These are phyloP conservation scores for Kodamaea plutei DNA, from an alignment of 1,139 yeast species.

Conservation along the genomic window DNA sequence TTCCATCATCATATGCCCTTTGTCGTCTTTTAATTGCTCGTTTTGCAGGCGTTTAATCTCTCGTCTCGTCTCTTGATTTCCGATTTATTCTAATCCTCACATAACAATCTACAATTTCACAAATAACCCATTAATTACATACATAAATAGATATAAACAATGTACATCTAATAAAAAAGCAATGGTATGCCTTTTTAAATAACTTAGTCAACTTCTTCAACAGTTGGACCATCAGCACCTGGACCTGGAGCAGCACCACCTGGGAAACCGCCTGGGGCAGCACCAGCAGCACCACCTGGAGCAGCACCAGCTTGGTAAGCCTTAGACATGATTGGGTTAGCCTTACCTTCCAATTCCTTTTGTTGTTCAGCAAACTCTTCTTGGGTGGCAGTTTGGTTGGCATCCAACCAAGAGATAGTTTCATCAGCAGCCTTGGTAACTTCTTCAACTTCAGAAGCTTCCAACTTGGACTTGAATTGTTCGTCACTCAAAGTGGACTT, in stretches of 20 bases:
- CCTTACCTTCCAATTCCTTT: constrained; percentile 90
- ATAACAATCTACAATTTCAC: not conserved
- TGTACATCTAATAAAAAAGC: no score
- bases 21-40: no score
- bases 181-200: not conserved
- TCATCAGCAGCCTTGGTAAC: constrained; percentile 83
- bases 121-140: constrained; percentile 9
- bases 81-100: no score
- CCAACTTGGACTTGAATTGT: constrained; percentile 77
- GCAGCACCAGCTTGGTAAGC: constrained; percentile 74
- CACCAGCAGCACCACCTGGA: constrained; percentile 55
- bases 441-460: constrained; percentile 71
- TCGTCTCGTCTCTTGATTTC: no score
- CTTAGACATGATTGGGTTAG: constrained; percentile 92
- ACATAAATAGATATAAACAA: constrained; percentile 9
- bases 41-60: no score
- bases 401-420: constrained; percentile 84
- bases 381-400: constrained; percentile 80
- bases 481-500: constrained; percentile 81
- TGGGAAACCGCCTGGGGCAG: constrained; percentile 64
- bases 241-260: constrained; percentile 65
- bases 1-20: no score
- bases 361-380: constrained; percentile 87
- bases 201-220: constrained; percentile 84
- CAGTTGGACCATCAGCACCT: constrained; percentile 81